Base-by-base conservation (phyloP, 208 protist species). In the Crithidia sp. region DNA sequence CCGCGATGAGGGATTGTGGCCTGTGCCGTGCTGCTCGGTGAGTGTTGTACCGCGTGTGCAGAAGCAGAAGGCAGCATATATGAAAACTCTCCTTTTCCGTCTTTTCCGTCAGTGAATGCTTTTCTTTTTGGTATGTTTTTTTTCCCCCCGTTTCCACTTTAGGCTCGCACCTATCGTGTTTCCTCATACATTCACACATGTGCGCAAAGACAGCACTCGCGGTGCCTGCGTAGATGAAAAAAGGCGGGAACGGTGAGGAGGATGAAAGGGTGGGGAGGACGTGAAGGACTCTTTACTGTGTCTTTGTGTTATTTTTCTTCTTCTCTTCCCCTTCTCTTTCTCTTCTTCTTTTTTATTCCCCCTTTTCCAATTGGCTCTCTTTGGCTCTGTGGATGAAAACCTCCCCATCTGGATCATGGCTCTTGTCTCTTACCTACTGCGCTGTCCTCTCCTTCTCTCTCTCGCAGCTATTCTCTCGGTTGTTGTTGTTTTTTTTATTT, bases 281-380 rank as follows among this genome's bases (percentile, higher is more conserved):
- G 28, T 14, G 45, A 49, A 13, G 12, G n/a, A 2, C 7, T 47
- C 8, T 43, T 75, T 58, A 19, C 8, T 58, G 47, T 78, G 39
- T 50, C 44, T 49, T 28, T 55, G 62, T 54, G 40, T 71, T 61
- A 1, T 52, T 71, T 71, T 71, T 28, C 28, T 28, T 28, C 28
- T 28, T 28, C 28, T 28, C 28, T 28, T 28, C 28, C 28, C 28
- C 28, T 28, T 28, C 28, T 28, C 28, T 28, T 49, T 49, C 45
- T 49, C 45, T 49, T 13, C 0, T 49, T 49, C 0, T 2, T 49
- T 49, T 49, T 13, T 49, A 2, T 49, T 49, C 45, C 45, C 45
- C 45, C 45, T 49, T 7, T 49, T 13, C 12, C 12, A 49, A 14
- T 13, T 49, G 12, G 45, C 12, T 49, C 12, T 49, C 12, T 49